phyloP scores from a whole-genome alignment of 73 alveolate genomes.

The Paramecium primaurelia region DNA sequence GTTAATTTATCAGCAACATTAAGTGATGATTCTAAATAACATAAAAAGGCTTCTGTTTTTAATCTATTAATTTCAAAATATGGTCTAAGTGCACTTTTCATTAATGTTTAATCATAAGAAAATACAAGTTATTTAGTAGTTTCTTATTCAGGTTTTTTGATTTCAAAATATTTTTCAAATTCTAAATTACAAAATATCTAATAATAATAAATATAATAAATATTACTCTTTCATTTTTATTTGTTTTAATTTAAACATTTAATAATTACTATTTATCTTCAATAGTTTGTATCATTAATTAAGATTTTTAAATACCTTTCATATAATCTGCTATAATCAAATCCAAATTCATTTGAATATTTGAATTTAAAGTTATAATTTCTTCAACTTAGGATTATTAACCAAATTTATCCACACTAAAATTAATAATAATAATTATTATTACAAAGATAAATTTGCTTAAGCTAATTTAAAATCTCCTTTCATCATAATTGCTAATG shows the following conservation, averaged over 20 bases:
- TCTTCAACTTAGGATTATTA: neutral
- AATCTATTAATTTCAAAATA: neutral
- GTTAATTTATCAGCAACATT: conserved; percentile 1
- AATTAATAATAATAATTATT: neutral
- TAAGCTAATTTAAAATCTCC: neutral
- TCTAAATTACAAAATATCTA: neutral
- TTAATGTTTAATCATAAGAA: neutral
- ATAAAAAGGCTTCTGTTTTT: conserved; percentile 1
- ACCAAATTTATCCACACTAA: neutral
- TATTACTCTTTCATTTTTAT: neutral
- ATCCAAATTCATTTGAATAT: neutral
- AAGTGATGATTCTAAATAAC: neutral
- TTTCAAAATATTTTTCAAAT: neutral
- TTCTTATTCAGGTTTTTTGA: neutral
- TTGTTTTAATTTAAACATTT: neutral
- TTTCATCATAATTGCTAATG: neutral
- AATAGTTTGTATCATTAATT: neutral
- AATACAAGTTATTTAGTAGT: neutral
- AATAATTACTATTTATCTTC: neutral
- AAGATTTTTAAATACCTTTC: neutral
- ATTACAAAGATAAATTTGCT: neutral
- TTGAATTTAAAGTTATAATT: neutral
- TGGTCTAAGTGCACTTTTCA: neutral
- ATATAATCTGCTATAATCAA: neutral
- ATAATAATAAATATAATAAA: neutral